Evolutionary conservation across 768 basidiomycete species (phyloP).

Genomic region (Lactarius trivialis): DNA sequence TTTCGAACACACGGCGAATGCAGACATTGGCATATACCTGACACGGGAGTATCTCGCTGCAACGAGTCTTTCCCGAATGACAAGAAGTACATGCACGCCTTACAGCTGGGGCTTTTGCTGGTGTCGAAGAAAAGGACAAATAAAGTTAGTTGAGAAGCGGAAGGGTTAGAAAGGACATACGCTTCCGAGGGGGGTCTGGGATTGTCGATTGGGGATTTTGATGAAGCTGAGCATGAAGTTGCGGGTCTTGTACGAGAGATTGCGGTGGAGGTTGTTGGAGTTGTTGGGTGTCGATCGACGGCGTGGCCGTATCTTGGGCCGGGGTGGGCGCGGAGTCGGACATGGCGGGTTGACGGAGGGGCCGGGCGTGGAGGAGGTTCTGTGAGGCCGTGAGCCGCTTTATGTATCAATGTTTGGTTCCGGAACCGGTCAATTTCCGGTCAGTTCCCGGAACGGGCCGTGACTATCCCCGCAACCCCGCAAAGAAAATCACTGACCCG

Average conservation of each 20-base stretch:
- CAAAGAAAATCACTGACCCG: not conserved
- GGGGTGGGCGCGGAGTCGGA: slow-evolving; percentile 63
- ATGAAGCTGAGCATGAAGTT: slow-evolving; percentile 30
- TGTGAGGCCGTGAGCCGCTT: slow-evolving; percentile 19
- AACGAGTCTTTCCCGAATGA: slow-evolving; percentile 77
- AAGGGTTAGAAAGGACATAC: slow-evolving; percentile 35
- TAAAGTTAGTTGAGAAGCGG: slow-evolving; percentile 1
- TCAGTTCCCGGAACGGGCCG: slow-evolving; percentile 13
- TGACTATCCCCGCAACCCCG: not conserved
- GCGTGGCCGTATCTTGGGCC: slow-evolving; percentile 54
- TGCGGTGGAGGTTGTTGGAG: slow-evolving; percentile 32
- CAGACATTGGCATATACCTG: slow-evolving; percentile 42
- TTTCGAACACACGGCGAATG: slow-evolving; percentile 12
- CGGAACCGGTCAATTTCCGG: slow-evolving; percentile 20
- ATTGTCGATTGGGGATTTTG: slow-evolving; percentile 27
- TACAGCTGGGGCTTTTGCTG: slow-evolving; percentile 77
- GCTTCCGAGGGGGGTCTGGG: slow-evolving; percentile 44
- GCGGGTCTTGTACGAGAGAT: slow-evolving; percentile 25
- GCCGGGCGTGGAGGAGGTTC: slow-evolving; percentile 20
- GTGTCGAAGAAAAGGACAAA: slow-evolving; percentile 22
- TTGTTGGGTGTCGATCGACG: slow-evolving; percentile 54
- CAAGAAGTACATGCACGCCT: slow-evolving; percentile 75
- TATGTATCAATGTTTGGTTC: slow-evolving; percentile 23
- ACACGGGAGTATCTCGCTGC: slow-evolving; percentile 76
- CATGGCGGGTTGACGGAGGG: slow-evolving; percentile 61